A percentile compares a stretch with the other conserved stretches of the same genome.
Evolutionary conservation across 2,329 filamentous ascomycete genomes (phyloP).

Genomic region (Cladosporium sp.): DNA sequence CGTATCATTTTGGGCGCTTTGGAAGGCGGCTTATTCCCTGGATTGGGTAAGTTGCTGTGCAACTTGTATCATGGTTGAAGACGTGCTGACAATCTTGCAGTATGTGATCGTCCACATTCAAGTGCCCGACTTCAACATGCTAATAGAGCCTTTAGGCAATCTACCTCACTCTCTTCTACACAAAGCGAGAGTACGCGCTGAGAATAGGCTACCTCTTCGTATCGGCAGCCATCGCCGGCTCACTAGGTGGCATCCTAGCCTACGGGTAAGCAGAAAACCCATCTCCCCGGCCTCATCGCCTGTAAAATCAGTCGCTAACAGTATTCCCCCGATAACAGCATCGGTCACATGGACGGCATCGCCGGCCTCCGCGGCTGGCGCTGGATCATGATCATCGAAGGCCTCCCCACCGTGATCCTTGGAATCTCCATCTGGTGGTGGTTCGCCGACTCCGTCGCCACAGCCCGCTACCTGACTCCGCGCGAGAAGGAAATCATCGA

Average conservation of each 20-base stretch:
- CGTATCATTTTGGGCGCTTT: conserved; percentile 33
- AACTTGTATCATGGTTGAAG: not conserved
- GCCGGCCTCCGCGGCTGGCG: conserved; percentile 66
- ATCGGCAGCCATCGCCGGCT: conserved; percentile 49
- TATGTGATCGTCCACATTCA: not conserved
- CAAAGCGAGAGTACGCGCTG: conserved; percentile 42
- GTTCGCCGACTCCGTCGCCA: conserved; percentile 66
- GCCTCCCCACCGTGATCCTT: conserved; percentile 16
- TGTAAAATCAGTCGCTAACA: not conserved
- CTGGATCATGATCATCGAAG: conserved; percentile 60
- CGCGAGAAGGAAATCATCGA: conserved; percentile 62
- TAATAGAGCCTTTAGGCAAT: not conserved
- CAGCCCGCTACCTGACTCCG: conserved; percentile 59
- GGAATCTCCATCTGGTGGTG: conserved; percentile 19
- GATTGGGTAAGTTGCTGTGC: not conserved
- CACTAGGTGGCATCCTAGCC: conserved; percentile 41
- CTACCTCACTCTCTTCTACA: conserved; percentile 51
- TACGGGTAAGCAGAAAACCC: conserved; percentile 37
- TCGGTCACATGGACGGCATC: conserved; percentile 69
- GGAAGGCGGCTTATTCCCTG: conserved; percentile 29
- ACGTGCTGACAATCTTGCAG: not conserved
- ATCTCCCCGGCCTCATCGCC: not conserved
- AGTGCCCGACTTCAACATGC: not conserved
- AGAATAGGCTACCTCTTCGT: conserved; percentile 50
- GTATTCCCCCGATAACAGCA: conserved; percentile 33